Conservation (phyloP, 306 rosid species). For the Elaeagnus macrophylla region DNA sequence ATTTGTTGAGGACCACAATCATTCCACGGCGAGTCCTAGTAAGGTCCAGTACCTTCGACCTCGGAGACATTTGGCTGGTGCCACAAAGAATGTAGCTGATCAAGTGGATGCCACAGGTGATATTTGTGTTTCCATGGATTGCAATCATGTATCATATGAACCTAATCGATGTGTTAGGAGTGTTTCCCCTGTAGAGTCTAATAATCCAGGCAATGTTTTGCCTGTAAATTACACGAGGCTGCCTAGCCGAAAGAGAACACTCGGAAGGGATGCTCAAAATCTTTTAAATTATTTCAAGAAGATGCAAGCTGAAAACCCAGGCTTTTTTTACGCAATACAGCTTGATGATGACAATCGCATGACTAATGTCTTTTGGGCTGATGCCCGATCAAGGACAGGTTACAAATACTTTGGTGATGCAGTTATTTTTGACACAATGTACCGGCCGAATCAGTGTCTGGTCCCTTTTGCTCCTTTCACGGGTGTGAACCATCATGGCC, state of each 20-base stretch:
- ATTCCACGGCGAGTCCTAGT: conserved; percentile 40
- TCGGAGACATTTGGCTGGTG: conserved; percentile 61
- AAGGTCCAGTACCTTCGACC: conserved; percentile 53
- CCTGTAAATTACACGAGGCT: conserved; percentile 34
- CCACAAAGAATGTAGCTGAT: conserved; percentile 40
- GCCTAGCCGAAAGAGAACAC: conserved; percentile 41
- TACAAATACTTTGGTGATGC: conserved; percentile 73
- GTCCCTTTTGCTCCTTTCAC: conserved; percentile 79
- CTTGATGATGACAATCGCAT: conserved; percentile 70
- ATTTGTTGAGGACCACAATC: conserved; percentile 74
- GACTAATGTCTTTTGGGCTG: conserved; percentile 77
- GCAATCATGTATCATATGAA: conserved; percentile 34
- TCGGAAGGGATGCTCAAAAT: conserved; percentile 74
- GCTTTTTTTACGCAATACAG: conserved; percentile 69
- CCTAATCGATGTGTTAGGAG: conserved; percentile 28
- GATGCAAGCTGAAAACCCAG: conserved; percentile 72
- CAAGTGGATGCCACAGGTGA: conserved; percentile 35
- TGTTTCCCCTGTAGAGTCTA: conserved; percentile 45
- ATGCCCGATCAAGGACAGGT: conserved; percentile 64
- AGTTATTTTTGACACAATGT: conserved; percentile 68
- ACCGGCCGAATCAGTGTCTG: conserved; percentile 70
- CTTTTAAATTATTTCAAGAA: conserved; percentile 66
- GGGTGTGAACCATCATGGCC: conserved; percentile 75
- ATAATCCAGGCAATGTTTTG: conserved; percentile 27
- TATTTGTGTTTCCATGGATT: conserved; percentile 31